Evolutionary conservation across 2,329 filamentous ascomycete genomes (phyloP), one percentile per base, ranked within the genome.

Genomic region (Monilinia fructicola): DNA sequence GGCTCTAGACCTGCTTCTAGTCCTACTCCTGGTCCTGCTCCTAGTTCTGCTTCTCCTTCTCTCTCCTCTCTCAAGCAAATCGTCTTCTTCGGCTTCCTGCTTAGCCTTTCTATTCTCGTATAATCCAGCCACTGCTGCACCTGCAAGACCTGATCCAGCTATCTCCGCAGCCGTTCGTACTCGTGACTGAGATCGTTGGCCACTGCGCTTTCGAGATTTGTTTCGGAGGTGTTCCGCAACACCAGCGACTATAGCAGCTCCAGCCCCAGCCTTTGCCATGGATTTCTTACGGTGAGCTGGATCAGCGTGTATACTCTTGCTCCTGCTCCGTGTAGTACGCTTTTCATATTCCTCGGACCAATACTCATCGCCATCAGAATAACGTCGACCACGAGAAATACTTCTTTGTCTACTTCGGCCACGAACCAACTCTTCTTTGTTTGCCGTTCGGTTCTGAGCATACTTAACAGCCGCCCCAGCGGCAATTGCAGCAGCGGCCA

Each of bases 391-490:
- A 48, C 40, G 62, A 54, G 75, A 74, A n/a, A 73, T 80, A 79
- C 64, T 81, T 50, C 84, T 80, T 53, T 78, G 81, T 42, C 83
- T 81, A 71, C 82, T 83, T 31, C 76, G 73, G 12, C 87, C 87
- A 60, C 87, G 83, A 35, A 73, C 78, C 18, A 81, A 76, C 71
- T 88, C 86, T 69, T 87, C 86, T 73, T 83, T 85, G 54, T 88
- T 84, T 54, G 83, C 76, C 73, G 85, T 87, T 76, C 81, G 84
- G 71, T 83, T 82, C 69, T 87, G 83, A 74, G 85, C 84, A 73
- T 87, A 88, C 74, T 88, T 88, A 69, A 85, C 82, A 6, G 86
- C 86, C n/a, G 86, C 87, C 4, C 86, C 86, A 26, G 87, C 84
- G 10, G 86, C 87, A 31, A 89, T 79, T 21, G 86, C 86, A 28